Conservation (phyloP, 179 eudicot genomes). For the Spinacia oleracea region DNA sequence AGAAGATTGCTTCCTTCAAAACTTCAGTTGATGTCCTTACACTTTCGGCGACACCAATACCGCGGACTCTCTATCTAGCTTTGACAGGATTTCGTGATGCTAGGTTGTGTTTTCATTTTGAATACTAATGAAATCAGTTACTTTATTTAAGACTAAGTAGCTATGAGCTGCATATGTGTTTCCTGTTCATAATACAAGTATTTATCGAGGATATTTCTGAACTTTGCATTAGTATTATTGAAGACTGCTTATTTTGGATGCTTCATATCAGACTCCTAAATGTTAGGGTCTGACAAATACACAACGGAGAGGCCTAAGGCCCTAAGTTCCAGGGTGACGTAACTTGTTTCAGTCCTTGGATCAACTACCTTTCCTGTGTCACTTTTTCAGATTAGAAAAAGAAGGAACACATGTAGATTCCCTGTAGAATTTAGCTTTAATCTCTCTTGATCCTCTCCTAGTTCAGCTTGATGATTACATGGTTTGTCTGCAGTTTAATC, state of each 20-base stretch:
- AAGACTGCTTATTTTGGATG: background rate
- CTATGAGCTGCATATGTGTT: background rate
- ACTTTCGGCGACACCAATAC: constrained; percentile 97
- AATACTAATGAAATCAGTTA: background rate
- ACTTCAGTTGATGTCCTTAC: constrained; percentile 95
- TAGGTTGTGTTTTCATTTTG: constrained; percentile 49
- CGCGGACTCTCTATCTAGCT: constrained; percentile 95
- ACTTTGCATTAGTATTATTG: background rate
- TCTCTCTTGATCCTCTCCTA: background rate
- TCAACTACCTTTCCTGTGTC: background rate
- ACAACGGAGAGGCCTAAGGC: background rate
- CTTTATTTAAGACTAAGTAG: background rate
- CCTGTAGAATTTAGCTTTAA: background rate
- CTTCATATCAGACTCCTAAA: background rate
- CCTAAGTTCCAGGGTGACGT: background rate
- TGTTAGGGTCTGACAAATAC: background rate
- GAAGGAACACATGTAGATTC: background rate
- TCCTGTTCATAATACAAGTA: background rate
- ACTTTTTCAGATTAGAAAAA: background rate
- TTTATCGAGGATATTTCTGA: background rate
- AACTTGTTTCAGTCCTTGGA: background rate
- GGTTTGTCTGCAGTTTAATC: constrained; percentile 59
- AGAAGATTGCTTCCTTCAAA: constrained; percentile 94
- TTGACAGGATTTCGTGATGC: constrained; percentile 98
- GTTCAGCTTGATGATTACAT: constrained; percentile 6